Conservation (phyloP, 257 asterid species). For the Coffea canephora region DNA sequence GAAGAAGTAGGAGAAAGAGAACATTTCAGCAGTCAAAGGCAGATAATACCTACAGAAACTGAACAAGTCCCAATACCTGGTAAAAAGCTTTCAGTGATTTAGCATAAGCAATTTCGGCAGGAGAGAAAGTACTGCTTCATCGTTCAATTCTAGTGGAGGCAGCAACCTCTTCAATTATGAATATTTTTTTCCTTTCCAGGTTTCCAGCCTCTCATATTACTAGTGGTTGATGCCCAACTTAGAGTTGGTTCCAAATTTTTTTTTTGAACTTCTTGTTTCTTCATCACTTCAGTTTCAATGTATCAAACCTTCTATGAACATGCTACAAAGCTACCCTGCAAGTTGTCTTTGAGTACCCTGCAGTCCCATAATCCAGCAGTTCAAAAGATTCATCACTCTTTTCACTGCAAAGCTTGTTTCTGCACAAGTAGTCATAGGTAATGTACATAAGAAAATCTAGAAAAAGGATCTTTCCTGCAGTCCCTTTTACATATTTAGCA, state of each 20-base stretch:
- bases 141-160: slow-evolving; percentile 1
- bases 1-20: neutral
- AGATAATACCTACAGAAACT: neutral
- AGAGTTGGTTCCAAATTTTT: slow-evolving; percentile 14
- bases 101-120: neutral
- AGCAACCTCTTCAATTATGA: neutral
- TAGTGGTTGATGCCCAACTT: slow-evolving; percentile 10
- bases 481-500: slow-evolving; percentile 37
- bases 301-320: neutral
- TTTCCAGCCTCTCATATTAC: slow-evolving; percentile 10
- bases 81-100: neutral
- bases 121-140: neutral
- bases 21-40: neutral
- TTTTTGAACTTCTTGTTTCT: slow-evolving; percentile 13
- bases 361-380: slow-evolving; percentile 31
- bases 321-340: slow-evolving; percentile 29
- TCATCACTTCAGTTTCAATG: neutral
- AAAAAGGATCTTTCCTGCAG: slow-evolving; percentile 69
- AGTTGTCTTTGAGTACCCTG: slow-evolving; percentile 33
- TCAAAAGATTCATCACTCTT: slow-evolving; percentile 28
- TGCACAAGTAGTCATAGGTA: slow-evolving; percentile 59
- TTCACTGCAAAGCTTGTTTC: slow-evolving; percentile 37
- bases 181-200: neutral
- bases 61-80: neutral
- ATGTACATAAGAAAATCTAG: slow-evolving; percentile 86